Evolutionary conservation across 164 flowering plant species (phyloP).

Genomic region (Protea cynaroides): DNA sequence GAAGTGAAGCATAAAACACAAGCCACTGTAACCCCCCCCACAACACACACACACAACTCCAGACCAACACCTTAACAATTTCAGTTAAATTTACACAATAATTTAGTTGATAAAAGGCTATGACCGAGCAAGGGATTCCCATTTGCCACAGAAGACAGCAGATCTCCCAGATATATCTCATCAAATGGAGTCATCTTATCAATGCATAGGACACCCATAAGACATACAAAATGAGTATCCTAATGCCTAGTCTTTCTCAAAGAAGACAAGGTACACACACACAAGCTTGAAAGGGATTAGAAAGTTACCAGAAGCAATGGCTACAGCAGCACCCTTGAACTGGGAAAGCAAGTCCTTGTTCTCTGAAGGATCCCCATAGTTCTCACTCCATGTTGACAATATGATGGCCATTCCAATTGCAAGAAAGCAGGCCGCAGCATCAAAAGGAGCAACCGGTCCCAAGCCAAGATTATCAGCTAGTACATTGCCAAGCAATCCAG

Average conservation of each 20-base stretch:
- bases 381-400: slow-evolving; percentile 84
- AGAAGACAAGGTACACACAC: background rate
- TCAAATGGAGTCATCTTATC: background rate
- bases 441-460: slow-evolving; percentile 96
- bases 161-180: background rate
- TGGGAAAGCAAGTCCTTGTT: slow-evolving; percentile 87
- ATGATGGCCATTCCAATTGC: slow-evolving; percentile 90
- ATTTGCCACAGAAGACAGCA: background rate
- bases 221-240: background rate
- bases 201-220: background rate
- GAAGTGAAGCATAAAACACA: background rate
- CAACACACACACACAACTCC: too few species aligned
- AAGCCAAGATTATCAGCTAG: slow-evolving; percentile 66
- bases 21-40: too few species aligned
- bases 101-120: background rate
- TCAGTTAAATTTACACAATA: too few species aligned
- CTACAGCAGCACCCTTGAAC: slow-evolving; percentile 85
- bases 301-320: slow-evolving; percentile 83
- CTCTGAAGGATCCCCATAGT: slow-evolving; percentile 90
- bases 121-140: background rate
- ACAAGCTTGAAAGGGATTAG: slow-evolving; percentile 1
- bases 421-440: slow-evolving; percentile 91
- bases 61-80: too few species aligned
- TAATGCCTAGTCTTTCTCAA: background rate
- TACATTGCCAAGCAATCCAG: slow-evolving; percentile 84